Percentiles rank a stretch among this genome's conserved stretches.
phyloP scores from a whole-genome alignment of 768 basidiomycete genomes.

The Tephrocybe sp. region DNA sequence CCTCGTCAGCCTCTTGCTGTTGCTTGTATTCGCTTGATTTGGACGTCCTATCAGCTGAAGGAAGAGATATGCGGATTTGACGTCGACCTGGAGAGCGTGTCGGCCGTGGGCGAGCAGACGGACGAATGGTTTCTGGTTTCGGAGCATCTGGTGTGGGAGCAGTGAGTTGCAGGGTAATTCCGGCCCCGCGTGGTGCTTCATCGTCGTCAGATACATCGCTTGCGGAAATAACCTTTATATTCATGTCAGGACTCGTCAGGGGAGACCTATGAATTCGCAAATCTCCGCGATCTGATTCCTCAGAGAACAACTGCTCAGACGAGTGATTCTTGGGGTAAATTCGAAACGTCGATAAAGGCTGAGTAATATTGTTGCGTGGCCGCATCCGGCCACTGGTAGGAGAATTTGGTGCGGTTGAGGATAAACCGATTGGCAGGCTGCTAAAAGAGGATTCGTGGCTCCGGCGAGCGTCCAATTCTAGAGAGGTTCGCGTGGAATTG shows the following conservation, averaged over 20 bases:
- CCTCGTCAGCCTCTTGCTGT: conserved; percentile 45
- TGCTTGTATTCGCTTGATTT: conserved; percentile 30
- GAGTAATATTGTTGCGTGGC: conserved; percentile 1
- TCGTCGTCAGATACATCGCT: conserved; percentile 11
- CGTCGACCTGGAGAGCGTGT: conserved; percentile 28
- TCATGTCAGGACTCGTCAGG: conserved; percentile 1
- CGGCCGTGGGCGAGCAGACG: conserved; percentile 29
- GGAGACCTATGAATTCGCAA: background rate
- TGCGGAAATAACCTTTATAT: conserved; percentile 9
- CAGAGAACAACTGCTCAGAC: conserved; percentile 6
- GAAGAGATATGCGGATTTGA: conserved; percentile 27
- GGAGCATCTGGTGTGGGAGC: conserved; percentile 8
- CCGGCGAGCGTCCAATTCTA: conserved; percentile 42
- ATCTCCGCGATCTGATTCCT: conserved; percentile 4
- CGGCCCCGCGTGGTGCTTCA: background rate
- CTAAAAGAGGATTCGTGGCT: conserved; percentile 46
- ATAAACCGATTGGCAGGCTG: conserved; percentile 39
- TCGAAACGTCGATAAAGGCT: background rate
- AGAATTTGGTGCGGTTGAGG: conserved; percentile 20
- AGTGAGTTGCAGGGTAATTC: conserved; percentile 13
- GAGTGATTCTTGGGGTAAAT: background rate
- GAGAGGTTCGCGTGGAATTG: conserved; percentile 46
- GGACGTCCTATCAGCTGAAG: conserved; percentile 22
- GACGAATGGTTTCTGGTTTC: background rate
- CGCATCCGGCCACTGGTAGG: conserved; percentile 1